Conservation (phyloP, 179 eudicot genomes). For the Patellifolia procumbens region DNA sequence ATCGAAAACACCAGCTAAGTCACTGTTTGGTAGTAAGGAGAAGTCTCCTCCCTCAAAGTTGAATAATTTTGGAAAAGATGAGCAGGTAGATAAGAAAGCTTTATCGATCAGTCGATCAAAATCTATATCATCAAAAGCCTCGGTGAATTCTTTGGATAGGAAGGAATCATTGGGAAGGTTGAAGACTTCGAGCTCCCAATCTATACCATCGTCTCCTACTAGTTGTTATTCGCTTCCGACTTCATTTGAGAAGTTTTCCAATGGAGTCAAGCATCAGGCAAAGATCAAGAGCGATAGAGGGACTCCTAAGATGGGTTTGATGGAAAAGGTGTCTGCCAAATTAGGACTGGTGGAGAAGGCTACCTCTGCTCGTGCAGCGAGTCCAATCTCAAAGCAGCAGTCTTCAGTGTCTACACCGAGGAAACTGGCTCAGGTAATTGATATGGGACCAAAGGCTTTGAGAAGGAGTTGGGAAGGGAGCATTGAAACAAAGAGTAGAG, state of each 20-base stretch:
- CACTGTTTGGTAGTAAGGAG: slow-evolving; percentile 43
- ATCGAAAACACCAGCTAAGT: slow-evolving; percentile 42
- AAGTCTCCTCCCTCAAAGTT: slow-evolving; percentile 44
- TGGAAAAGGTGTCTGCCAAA: slow-evolving; percentile 58
- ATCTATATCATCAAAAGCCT: slow-evolving; percentile 53
- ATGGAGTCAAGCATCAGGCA: slow-evolving; percentile 62
- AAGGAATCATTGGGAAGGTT: slow-evolving; percentile 53
- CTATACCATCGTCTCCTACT: slow-evolving; percentile 77
- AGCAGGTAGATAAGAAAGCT: slow-evolving; percentile 47
- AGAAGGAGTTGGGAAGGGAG: slow-evolving; percentile 97
- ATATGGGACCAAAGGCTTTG: slow-evolving; percentile 78
- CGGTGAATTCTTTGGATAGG: slow-evolving; percentile 44
- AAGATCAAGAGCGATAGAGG: slow-evolving; percentile 63
- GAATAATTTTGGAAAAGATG: slow-evolving; percentile 46
- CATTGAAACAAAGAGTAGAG: slow-evolving; percentile 64
- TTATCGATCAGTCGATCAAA: slow-evolving; percentile 52
- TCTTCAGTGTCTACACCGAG: slow-evolving; percentile 46
- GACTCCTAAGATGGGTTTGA: slow-evolving; percentile 44
- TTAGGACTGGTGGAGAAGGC: slow-evolving; percentile 52
- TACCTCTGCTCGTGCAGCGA: slow-evolving; percentile 40
- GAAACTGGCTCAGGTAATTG: slow-evolving; percentile 65
- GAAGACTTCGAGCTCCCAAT: slow-evolving; percentile 54
- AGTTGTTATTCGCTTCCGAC: slow-evolving; percentile 82
- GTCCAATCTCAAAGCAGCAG: slow-evolving; percentile 47
- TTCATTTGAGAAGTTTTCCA: slow-evolving; percentile 82